Evolutionary conservation across 78 protist genomes (phyloP), one percentile per base, ranked within the genome.

Genomic region (Protostelium mycophagum): DNA sequence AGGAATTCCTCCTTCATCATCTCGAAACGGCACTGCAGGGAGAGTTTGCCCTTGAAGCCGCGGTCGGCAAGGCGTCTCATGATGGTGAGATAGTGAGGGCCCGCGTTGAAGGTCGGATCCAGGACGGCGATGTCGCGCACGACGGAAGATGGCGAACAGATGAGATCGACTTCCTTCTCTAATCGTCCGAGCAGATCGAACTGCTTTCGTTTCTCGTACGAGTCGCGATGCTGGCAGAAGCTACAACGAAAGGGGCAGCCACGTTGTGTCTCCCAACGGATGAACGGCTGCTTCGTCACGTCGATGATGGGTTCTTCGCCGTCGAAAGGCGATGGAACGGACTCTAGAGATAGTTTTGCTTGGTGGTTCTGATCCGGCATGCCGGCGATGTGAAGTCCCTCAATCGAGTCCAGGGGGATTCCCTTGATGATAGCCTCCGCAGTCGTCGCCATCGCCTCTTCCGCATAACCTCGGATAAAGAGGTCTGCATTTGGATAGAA

Each of bases 191-290:
- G 28, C 1, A 31, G 29, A 9, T 35, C 10, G 16, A 86, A 1
- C 9, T 86, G 88, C 10, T 83, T 5, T 31, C 88, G 88, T n/a
- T 31, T n/a, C 9, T 1, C 16, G 88, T 5, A 1, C 29, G 39
- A 28, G 29, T 86, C 88, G 29, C 88, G 88, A n/a, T 86, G 88
- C 28, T 86, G 88, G 39, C 88, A 86, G 39, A 86, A 86, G 16
- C 85, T 83, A 29, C 88, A 86, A 31, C 38, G 88, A 86, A 86
- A 86, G 16, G 88, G 88, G 25, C 88, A 86, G 1, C 88, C 88
- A 86, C 88, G 88, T 29, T 86, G 88, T 1, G 88, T 86, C 29
- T 86, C 88, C 88, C 88, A 86, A 29, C 88, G 88, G 16, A 86
- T 86, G 25, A 86, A 86, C 25, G 36, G 10, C 39, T 86, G 88